These are phyloP conservation scores for Sporothrix euskadiensis DNA, from an alignment of 2,329 filamentous ascomycete genomes.

Conservation along the genomic window DNA sequence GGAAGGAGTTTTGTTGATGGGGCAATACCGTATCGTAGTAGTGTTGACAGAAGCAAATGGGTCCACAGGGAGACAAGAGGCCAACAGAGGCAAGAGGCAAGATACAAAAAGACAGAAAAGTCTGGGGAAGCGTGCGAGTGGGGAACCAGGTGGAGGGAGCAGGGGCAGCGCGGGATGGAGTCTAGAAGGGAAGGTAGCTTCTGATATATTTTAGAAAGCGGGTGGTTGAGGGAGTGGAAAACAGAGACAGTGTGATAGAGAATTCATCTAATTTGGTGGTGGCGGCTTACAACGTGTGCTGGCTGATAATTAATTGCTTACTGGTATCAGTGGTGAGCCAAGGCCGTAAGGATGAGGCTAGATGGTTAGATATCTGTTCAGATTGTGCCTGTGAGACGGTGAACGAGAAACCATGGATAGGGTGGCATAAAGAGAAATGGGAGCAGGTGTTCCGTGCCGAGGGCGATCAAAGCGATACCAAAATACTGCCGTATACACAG, in stretches of 20 bases:
- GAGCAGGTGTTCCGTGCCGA: conserved; percentile 2
- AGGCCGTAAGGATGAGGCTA: background rate
- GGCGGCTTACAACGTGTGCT: background rate
- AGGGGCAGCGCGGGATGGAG: background rate
- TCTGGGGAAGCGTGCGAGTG: background rate
- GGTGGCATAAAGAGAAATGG: background rate
- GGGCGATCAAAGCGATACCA: background rate
- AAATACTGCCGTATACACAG: background rate
- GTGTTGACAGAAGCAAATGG: background rate
- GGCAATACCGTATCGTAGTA: background rate
- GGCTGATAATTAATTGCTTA: background rate
- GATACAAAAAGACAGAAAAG: background rate
- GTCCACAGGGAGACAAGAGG: background rate
- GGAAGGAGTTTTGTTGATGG: background rate
- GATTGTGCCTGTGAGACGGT: background rate
- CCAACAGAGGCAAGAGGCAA: background rate
- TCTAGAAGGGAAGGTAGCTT: conserved; percentile 17
- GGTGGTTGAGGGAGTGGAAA: background rate
- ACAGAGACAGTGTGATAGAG: background rate
- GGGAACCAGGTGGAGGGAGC: background rate
- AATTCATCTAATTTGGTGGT: background rate
- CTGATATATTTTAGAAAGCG: background rate
- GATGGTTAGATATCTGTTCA: background rate
- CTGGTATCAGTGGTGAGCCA: background rate
- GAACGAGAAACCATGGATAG: background rate